Percentiles rank a stretch among this genome's conserved stretches.
These are phyloP conservation scores for Rhodomyrtus psidioides DNA, from an alignment of 441 rosid genomes.

Conservation along the genomic window DNA sequence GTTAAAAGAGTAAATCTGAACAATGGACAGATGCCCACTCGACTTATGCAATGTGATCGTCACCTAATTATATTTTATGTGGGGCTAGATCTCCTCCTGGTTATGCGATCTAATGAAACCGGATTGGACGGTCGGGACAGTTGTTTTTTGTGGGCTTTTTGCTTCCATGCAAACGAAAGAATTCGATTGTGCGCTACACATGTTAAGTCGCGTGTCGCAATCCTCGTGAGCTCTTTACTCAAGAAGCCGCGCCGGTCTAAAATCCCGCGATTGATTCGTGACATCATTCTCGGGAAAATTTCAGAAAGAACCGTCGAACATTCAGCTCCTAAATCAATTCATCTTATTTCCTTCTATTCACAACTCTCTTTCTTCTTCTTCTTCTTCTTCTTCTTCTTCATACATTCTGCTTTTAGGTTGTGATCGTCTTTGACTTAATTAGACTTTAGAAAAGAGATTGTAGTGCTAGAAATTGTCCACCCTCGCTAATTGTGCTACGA, in stretches of 20 bases:
- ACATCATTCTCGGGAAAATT: background rate
- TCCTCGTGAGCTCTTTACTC: background rate
- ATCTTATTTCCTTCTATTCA: background rate
- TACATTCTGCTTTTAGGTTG: background rate
- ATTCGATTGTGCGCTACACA: background rate
- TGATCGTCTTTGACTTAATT: background rate
- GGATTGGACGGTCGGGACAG: background rate
- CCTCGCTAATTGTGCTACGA: background rate
- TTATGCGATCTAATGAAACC: background rate
- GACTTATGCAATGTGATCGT: background rate
- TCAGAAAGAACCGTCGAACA: background rate
- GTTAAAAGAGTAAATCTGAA: background rate
- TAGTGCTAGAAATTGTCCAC: background rate
- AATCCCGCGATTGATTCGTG: background rate
- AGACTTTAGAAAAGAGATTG: background rate
- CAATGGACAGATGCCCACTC: background rate
- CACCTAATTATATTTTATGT: background rate
- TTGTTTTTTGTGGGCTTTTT: background rate
- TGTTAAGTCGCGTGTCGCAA: background rate
- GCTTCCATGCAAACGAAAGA: background rate
- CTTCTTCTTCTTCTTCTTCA: background rate
- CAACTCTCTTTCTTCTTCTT: background rate
- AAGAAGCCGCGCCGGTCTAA: background rate
- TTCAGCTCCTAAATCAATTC: background rate
- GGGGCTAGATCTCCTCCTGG: background rate